Percentiles rank a stretch among this genome's conserved stretches.
Conservation (phyloP, 768 basidiomycete species). For the Tylopilus rubrobrunneus region DNA sequence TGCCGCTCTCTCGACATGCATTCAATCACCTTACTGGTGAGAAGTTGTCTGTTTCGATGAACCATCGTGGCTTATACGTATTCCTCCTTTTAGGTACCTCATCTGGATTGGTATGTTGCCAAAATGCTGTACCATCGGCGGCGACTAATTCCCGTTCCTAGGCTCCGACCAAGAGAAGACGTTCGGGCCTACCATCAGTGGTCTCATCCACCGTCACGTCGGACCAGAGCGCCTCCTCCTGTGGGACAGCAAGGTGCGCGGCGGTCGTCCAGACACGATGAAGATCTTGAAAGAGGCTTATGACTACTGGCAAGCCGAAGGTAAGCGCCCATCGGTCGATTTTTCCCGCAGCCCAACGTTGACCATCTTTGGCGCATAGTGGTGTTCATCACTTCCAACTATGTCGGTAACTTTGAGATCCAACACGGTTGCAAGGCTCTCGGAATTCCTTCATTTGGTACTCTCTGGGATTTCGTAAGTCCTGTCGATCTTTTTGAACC, state of each 20-base stretch:
- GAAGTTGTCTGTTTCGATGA: constrained; percentile 11
- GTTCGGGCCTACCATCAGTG: constrained; percentile 75
- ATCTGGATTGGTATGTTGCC: constrained; percentile 65
- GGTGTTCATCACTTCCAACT: constrained; percentile 84
- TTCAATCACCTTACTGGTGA: constrained; percentile 73
- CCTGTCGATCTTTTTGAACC: constrained; percentile 1
- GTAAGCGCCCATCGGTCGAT: constrained; percentile 24
- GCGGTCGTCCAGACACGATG: constrained; percentile 76
- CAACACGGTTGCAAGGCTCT: constrained; percentile 74
- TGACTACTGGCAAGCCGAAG: constrained; percentile 68
- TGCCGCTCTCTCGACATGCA: constrained; percentile 71
- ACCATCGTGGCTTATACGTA: not conserved
- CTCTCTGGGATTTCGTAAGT: constrained; percentile 65
- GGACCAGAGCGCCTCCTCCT: constrained; percentile 70
- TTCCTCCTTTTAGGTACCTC: constrained; percentile 49
- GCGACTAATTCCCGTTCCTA: constrained; percentile 21
- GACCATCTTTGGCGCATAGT: constrained; percentile 34
- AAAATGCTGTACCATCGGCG: not conserved
- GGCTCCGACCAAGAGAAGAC: constrained; percentile 83
- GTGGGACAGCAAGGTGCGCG: constrained; percentile 74
- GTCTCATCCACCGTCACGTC: constrained; percentile 66
- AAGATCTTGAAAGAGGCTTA: constrained; percentile 69
- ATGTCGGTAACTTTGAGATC: constrained; percentile 71
- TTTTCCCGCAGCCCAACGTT: not conserved
- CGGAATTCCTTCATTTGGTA: constrained; percentile 65